Evolutionary conservation across 1,284 basidiomycete species (phyloP), one percentile per base, ranked within the genome.

Genomic region (Marasmius fiardii): DNA sequence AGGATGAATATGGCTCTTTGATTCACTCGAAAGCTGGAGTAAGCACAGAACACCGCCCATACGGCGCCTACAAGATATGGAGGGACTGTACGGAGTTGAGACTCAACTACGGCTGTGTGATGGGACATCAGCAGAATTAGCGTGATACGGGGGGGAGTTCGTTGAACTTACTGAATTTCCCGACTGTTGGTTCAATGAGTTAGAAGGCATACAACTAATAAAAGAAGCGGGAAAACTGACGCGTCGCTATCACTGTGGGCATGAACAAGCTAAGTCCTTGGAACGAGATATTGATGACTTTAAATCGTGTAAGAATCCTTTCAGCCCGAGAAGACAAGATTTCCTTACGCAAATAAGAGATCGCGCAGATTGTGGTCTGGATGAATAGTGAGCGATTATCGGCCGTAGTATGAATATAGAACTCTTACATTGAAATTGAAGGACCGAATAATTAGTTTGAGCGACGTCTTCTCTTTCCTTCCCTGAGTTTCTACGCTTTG

Each of bases 191-290:
- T 28, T 20, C 12, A 7, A 24, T 21, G 23, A 44, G 6, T 35
- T 10, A 45, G 24, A 18, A 16, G 18, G 10, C 11, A 24, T 45
- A 21, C 12, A 12, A 18, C 28, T 48, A 48, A 39, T 45, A n/a
- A 8, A 12, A 14, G 21, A 67, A 72, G 59, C 53, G 7, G 39
- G 39, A 1, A 18, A 8, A 41, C 39, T n/a, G n/a, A 76, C 74
- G 67, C 5, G 65, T 69, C 23, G 71, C 67, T 39, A 76, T 64
- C 20, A 76, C 74, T 10, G 74, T 76, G 1, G 74, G 74, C 60
- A 76, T 64, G 61, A 75, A 76, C 14, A 75, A 60, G 56, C 71
- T 74, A 28, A 76, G 59, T 2, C 74, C 74, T 65, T 76, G 74
- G 63, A 75, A 75, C 1, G 71, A 73, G 11, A 74, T 72, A 49